Percentiles rank a stretch among this genome's conserved stretches.
phyloP scores from a whole-genome alignment of 495 filamentous ascomycete genomes.

The Aspergillus nanangensis region DNA sequence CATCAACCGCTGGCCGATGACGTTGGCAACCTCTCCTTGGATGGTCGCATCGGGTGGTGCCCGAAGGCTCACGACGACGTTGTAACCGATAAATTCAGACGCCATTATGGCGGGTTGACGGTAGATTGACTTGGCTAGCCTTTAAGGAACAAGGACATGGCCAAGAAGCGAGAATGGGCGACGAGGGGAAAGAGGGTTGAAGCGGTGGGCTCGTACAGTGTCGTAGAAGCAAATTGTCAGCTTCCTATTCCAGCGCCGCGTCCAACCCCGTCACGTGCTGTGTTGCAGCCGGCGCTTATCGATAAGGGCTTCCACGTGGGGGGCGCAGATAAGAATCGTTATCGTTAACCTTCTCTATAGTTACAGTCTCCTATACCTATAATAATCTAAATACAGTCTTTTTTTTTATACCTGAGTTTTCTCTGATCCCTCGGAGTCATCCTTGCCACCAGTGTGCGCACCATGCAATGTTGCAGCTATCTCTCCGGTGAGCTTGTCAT shows the following conservation, averaged over 20 bases:
- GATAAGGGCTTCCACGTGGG: conserved; percentile 7
- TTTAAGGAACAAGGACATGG: conserved; percentile 1
- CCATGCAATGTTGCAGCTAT: neutral
- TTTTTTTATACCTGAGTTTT: neutral
- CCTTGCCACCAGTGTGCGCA: neutral
- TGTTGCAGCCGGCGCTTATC: conserved; percentile 3
- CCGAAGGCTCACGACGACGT: conserved; percentile 69
- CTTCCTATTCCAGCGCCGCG: conserved; percentile 1
- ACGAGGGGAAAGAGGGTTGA: neutral
- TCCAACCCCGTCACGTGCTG: conserved; percentile 4
- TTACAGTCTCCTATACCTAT: neutral
- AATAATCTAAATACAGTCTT: neutral
- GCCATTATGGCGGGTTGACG: conserved; percentile 43
- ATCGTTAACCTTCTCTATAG: neutral
- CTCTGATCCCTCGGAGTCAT: neutral
- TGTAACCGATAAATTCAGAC: conserved; percentile 71
- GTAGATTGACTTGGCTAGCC: conserved; percentile 7
- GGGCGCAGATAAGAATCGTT: neutral
- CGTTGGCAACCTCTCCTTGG: conserved; percentile 67
- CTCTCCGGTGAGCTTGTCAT: neutral
- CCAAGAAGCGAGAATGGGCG: neutral
- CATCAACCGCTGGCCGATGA: conserved; percentile 69
- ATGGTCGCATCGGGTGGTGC: conserved; percentile 62
- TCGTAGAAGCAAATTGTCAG: conserved; percentile 9
- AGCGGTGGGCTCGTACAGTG: conserved; percentile 2